Evolutionary conservation across 306 rosid genomes (phyloP), one percentile per base, ranked within the genome.

Genomic region (Castanea sativa): DNA sequence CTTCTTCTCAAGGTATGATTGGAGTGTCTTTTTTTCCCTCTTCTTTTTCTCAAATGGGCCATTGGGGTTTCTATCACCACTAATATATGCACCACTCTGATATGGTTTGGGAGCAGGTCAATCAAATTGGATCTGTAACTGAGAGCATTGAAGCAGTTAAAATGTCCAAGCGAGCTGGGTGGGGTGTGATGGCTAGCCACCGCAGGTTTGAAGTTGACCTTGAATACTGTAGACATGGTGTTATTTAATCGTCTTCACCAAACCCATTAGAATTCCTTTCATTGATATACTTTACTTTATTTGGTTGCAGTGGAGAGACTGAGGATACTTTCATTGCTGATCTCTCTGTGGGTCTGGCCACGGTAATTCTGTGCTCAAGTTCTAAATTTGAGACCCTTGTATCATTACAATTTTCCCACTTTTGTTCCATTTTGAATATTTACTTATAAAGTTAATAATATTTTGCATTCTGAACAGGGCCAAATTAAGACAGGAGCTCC

Each of bases 151-250:
- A 96, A 85, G 99, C 99, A 19, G 99, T 96, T 10, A 90, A 74
- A 86, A 96, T 96, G 98, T 96, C 99, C 67, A 96, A 96, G 85
- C 79, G 27, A 49, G 99, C 99, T 49, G 98, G 99, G 55, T 96
- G 99, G 99, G 98, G 99, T 73, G 97, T 96, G 29, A 96, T 96
- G 99, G 89, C 99, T 61, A 93, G 99, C 85, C 99, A 96, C 96
- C 77, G 99, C 84, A 94, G 99, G 99, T 94, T 59, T 69, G 88
- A 56, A 53, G 71, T 56, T 23, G 70, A 78, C 75, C 85, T 73
- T 74, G 35, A 85, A 76, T 45, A 23, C 80, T 64, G 45, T 58
- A 63, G 52, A 55, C 32, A 27, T 21, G 35, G 55, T 82, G 80
- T 73, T 79, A 20, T 23, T 61, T 60, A 32, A 15, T 61, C 18